These are phyloP conservation scores for Fusarium beomiforme DNA, from an alignment of 2,329 filamentous ascomycete species.

Conservation along the genomic window DNA sequence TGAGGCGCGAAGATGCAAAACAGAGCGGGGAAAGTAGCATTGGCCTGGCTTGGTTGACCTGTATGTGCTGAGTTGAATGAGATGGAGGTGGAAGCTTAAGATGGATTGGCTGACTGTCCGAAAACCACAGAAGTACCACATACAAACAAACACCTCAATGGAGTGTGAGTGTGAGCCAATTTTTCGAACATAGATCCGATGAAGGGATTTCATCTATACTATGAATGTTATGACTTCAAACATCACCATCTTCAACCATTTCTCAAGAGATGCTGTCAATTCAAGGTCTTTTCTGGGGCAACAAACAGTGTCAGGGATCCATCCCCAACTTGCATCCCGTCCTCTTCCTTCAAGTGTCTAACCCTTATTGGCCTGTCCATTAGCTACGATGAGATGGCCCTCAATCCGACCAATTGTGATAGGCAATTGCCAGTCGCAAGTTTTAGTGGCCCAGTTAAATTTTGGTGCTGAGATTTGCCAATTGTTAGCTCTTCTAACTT, in stretches of 20 bases:
- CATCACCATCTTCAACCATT: neutral
- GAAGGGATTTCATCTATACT: neutral
- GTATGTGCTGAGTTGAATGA: slow-evolving; percentile 6
- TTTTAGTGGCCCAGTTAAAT: neutral
- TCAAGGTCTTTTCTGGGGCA: slow-evolving; percentile 20
- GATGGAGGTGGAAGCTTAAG: slow-evolving; percentile 12
- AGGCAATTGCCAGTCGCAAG: slow-evolving; percentile 5
- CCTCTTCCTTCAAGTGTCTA: neutral
- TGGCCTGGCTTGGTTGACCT: slow-evolving; percentile 8
- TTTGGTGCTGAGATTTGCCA: slow-evolving; percentile 13
- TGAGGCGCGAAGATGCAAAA: neutral
- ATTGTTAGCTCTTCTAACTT: slow-evolving; percentile 17
- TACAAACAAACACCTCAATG: neutral
- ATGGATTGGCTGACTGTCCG: slow-evolving; percentile 10
- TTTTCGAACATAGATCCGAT: neutral
- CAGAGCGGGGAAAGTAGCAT: slow-evolving; percentile 41
- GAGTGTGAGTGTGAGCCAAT: neutral
- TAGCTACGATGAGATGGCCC: neutral
- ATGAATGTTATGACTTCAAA: neutral
- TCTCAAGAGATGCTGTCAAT: slow-evolving; percentile 1
- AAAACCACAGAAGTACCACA: neutral
- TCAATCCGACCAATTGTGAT: slow-evolving; percentile 8
- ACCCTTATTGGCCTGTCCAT: slow-evolving; percentile 11
- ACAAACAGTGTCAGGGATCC: slow-evolving; percentile 7
- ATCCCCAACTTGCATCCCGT: slow-evolving; percentile 24